A percentile compares a stretch with the other conserved stretches of the same genome.
These are phyloP conservation scores for Anethum foeniculum DNA, from an alignment of 140 eudicot species.

Conservation along the genomic window DNA sequence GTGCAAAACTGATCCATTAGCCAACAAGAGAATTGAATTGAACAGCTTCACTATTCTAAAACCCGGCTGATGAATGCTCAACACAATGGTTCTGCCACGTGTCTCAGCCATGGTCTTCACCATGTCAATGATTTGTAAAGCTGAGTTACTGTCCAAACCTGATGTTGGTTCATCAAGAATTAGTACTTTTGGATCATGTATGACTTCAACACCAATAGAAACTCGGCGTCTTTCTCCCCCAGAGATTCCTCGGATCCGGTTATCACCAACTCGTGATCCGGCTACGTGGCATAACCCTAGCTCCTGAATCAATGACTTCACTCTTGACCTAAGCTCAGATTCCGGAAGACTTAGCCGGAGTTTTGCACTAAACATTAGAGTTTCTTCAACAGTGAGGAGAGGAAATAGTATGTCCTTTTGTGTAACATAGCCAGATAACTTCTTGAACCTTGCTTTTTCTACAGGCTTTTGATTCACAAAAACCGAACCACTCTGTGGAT, in stretches of 20 bases:
- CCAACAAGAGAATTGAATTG: conserved; percentile 56
- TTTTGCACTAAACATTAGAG: conserved; percentile 59
- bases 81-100: conserved; percentile 66
- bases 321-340: conserved; percentile 38
- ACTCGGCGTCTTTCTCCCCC: conserved; percentile 97
- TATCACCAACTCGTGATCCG: conserved; percentile 65
- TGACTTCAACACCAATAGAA: conserved; percentile 86
- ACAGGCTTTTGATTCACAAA: conserved; percentile 52
- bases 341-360: conserved; percentile 44
- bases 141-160: conserved; percentile 83
- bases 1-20: conserved; percentile 79
- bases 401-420: conserved; percentile 85
- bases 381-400: conserved; percentile 88
- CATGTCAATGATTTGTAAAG: conserved; percentile 83
- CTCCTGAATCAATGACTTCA: conserved; percentile 58
- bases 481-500: conserved; percentile 46
- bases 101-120: conserved; percentile 78
- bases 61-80: conserved; percentile 95
- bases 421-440: conserved; percentile 74
- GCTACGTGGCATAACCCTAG: conserved; percentile 72
- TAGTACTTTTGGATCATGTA: conserved; percentile 78
- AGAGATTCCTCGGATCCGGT: conserved; percentile 71
- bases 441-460: conserved; percentile 54
- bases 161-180: conserved; percentile 96
- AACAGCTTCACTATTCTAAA: conserved; percentile 78